Percentiles rank a stretch among this genome's conserved stretches.
Conservation (phyloP, 495 filamentous ascomycete species). For the Penicillium dipodomyicola region DNA sequence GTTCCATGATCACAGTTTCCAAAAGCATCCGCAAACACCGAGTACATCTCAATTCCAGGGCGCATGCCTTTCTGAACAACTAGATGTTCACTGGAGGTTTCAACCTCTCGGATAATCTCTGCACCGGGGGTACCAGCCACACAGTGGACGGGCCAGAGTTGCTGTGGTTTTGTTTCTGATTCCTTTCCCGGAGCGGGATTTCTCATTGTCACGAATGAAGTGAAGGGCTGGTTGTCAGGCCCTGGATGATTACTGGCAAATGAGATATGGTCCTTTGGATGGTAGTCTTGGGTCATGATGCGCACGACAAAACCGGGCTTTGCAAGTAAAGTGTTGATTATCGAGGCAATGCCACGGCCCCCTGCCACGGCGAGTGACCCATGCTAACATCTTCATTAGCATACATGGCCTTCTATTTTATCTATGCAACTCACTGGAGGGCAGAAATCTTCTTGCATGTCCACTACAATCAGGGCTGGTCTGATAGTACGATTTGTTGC, state of each 20-base stretch:
- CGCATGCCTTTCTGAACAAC: constrained; percentile 77
- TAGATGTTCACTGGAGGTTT: constrained; percentile 55
- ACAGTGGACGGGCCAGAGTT: constrained; percentile 90
- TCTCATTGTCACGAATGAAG: constrained; percentile 56
- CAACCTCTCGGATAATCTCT: constrained; percentile 71
- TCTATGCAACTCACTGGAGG: constrained; percentile 60
- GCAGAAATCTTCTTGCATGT: constrained; percentile 96
- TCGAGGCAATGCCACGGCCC: constrained; percentile 64
- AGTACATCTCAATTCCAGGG: constrained; percentile 82
- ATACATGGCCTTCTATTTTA: constrained; percentile 1
- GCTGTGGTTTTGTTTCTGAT: constrained; percentile 60
- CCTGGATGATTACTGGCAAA: constrained; percentile 77
- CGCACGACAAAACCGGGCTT: constrained; percentile 66
- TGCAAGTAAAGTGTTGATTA: constrained; percentile 72
- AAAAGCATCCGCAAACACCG: constrained; percentile 77
- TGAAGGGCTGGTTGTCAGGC: constrained; percentile 65
- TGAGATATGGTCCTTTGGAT: constrained; percentile 81
- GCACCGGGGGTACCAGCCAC: constrained; percentile 71
- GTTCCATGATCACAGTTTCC: constrained; percentile 46
- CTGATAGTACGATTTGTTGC: constrained; percentile 8
- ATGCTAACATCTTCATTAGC: constrained; percentile 49
- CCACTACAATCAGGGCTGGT: constrained; percentile 68
- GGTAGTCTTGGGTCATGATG: constrained; percentile 86
- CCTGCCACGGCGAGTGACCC: constrained; percentile 76
- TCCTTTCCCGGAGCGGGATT: constrained; percentile 63